A percentile compares a stretch with the other conserved stretches of the same genome.
Conservation (phyloP, 164 flowering plant species). For the Chloranthus sessilifolius region DNA sequence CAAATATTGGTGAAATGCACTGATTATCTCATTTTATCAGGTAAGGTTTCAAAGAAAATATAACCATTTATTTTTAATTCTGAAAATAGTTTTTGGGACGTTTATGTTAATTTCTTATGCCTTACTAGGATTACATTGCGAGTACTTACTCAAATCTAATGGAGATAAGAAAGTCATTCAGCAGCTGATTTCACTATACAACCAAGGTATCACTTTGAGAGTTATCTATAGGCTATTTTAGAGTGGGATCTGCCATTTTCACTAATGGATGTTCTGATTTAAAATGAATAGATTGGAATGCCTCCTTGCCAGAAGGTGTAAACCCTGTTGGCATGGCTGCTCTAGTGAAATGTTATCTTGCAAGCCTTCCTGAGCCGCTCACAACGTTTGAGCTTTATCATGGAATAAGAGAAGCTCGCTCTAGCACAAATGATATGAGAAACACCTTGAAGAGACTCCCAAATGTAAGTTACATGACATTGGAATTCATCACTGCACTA, state of each 20-base stretch:
- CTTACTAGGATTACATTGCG: constrained; percentile 55
- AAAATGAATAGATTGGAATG: constrained; percentile 50
- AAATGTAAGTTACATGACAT: constrained; percentile 75
- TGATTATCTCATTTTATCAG: constrained; percentile 77
- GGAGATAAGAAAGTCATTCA: constrained; percentile 69
- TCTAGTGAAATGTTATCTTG: constrained; percentile 70
- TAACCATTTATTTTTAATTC: too few species aligned
- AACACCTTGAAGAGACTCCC: constrained; percentile 75
- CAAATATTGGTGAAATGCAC: constrained; percentile 73
- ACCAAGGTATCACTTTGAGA: constrained; percentile 57
- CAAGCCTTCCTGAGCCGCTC: constrained; percentile 92
- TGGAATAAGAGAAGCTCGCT: constrained; percentile 71
- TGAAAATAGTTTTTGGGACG: not conserved
- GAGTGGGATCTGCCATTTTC: not conserved
- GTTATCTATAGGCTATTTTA: constrained; percentile 4
- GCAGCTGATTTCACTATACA: constrained; percentile 68
- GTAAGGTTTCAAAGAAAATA: too few species aligned
- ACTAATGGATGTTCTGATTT: constrained; percentile 1
- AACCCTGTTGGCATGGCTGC: constrained; percentile 66
- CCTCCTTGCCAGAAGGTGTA: constrained; percentile 65
- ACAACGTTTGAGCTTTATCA: constrained; percentile 67
- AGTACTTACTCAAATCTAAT: constrained; percentile 60
- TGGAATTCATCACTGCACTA: constrained; percentile 78
- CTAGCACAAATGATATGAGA: constrained; percentile 56
- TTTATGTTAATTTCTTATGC: not conserved